Evolutionary conservation across 164 flowering plant species (phyloP), one percentile per base, ranked within the genome.

Genomic region (grape (Vitis vinifera)): DNA sequence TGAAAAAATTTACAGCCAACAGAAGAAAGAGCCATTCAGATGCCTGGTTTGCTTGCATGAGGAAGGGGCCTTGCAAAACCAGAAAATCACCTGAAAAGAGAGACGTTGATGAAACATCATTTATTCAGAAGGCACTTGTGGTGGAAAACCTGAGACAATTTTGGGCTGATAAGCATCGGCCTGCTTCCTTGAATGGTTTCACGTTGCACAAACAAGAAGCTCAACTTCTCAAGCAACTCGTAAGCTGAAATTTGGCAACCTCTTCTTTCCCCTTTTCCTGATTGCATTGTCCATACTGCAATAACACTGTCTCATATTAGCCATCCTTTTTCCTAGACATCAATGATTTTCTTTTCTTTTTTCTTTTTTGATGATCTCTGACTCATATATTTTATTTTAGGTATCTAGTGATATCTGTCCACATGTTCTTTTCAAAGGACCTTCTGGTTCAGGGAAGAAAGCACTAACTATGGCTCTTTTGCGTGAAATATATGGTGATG

Each of bases 121-220:
- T 77, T 66, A 91, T 91, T 66, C 81, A 79, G 76, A 89, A 81
- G 81, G 90, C 91, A 47, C 68, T 83, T 66, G 91, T 91, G 61
- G 89, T 87, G 31, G 91, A 91, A 76, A 78, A 71, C 55, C 74
- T 89, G 67, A 85, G 89, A 67, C 86, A 77, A 30, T 87, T 89
- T 57, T 91, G 93, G 93, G 93, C 90, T 62, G 92, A 88, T 69
- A 85, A 85, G 69, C 77, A 90, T 77, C 88, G 69, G 70, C 96
- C 96, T 19, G 70, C 58, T 72, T 86, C 91, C 2, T 77, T 90
- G 71, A 74, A 70, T 82, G 90, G 86, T 60, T 90, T 90, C 82
- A 84, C 74, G 68, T 88, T 88, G 80, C 89, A 87, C 79, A 90
- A 85, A 73, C 85, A 86, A 68, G 85, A 90, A 82, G 91, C 93